Conservation (phyloP, 352 stramenopile species). For the Pythium phragmitis region DNA sequence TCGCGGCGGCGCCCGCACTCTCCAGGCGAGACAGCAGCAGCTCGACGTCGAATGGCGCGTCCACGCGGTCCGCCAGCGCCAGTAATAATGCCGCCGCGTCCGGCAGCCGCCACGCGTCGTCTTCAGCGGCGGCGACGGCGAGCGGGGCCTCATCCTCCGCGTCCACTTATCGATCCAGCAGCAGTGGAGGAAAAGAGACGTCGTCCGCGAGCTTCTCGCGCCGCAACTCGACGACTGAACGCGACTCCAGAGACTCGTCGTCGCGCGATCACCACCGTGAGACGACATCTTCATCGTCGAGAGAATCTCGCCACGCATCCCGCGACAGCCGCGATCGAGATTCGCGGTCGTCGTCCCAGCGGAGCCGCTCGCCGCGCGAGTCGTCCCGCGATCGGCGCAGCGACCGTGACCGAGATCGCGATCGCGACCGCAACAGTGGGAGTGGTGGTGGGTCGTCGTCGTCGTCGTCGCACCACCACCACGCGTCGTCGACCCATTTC, state of each 20-base stretch:
- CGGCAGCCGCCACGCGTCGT: constrained; percentile 17
- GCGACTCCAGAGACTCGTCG: constrained; percentile 25
- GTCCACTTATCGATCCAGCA: constrained; percentile 20
- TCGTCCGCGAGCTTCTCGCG: constrained; percentile 31
- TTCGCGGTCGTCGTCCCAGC: constrained; percentile 22
- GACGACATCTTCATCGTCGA: constrained; percentile 22
- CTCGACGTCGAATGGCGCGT: constrained; percentile 16
- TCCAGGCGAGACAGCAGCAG: constrained; percentile 25
- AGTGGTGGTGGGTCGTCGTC: constrained; percentile 30
- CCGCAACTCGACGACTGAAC: constrained; percentile 36
- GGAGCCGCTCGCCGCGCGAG: constrained; percentile 21
- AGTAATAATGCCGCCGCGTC: constrained; percentile 17
- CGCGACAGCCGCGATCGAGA: constrained; percentile 22
- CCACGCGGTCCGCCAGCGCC: constrained; percentile 1
- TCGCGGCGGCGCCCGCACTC: constrained; percentile 12
- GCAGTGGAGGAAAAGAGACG: constrained; percentile 1
- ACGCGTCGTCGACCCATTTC: constrained; percentile 39
- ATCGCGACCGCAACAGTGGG: constrained; percentile 13
- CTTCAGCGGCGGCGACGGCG: constrained; percentile 7
- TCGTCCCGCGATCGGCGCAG: constrained; percentile 25
- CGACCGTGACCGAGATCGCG: constrained; percentile 31
- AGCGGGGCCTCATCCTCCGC: constrained; percentile 16
- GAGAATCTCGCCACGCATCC: constrained; percentile 20
- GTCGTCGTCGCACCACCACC: constrained; percentile 16
- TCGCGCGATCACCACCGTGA: constrained; percentile 33